Conservation (phyloP, 176 grass and related monocot genomes). For the Tuctoria greenei region DNA sequence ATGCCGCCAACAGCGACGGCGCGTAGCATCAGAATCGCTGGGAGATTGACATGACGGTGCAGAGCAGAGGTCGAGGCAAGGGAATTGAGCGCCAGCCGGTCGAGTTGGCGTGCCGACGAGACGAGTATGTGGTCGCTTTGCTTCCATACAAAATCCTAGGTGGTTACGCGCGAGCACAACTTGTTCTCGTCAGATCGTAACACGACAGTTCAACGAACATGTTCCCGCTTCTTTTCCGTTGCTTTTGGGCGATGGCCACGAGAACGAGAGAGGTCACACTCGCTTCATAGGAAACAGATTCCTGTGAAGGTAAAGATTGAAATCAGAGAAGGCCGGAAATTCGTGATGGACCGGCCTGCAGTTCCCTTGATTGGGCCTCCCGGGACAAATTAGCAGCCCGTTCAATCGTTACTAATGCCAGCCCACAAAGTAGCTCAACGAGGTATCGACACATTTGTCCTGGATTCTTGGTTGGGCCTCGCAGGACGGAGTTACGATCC, state of each 20-base stretch:
- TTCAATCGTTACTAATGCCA: too few relatives aligned
- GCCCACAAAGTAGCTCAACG: not conserved
- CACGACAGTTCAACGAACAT: not conserved
- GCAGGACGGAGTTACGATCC: not conserved
- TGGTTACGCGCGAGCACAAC: not conserved
- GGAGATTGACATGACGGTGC: not conserved
- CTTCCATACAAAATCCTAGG: not conserved
- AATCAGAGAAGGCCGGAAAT: not conserved
- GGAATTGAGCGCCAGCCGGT: not conserved
- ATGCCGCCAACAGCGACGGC: conserved; percentile 14
- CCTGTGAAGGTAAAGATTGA: not conserved
- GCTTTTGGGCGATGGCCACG: not conserved
- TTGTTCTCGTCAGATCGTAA: not conserved
- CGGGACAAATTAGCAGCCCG: not conserved
- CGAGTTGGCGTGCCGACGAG: not conserved
- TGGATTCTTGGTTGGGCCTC: not conserved
- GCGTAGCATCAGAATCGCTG: not conserved
- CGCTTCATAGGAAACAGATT: conserved; percentile 10
- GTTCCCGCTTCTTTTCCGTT: not conserved
- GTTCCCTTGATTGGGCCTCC: not conserved
- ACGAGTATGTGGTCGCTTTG: conserved; percentile 1
- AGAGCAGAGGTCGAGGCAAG: not conserved
- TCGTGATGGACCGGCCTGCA: not conserved
- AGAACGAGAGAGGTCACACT: not conserved
- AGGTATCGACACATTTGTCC: too few relatives aligned